Evolutionary conservation across 2,329 filamentous ascomycete species (phyloP).

Genomic region (Alternaria viburni): DNA sequence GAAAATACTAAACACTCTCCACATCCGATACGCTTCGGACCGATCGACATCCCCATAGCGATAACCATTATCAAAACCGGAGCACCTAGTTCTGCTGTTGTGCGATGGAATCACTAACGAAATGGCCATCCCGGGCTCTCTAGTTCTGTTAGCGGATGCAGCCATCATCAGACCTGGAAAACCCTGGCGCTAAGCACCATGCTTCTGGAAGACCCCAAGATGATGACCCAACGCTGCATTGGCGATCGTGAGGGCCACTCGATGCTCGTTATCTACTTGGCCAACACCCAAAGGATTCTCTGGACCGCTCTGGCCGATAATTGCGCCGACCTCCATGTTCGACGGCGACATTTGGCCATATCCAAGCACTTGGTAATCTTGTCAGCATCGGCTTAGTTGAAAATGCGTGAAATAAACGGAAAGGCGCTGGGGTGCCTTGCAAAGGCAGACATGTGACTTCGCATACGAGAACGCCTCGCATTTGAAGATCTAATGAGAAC

Average conservation of each 20-base stretch:
- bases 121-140: not conserved
- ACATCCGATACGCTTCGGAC: not conserved
- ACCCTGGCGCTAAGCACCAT: not conserved
- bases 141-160: not conserved
- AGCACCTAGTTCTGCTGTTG: not conserved
- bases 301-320: conserved; percentile 5
- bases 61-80: conserved; percentile 2
- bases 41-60: not conserved
- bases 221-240: not conserved
- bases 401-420: not conserved
- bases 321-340: not conserved
- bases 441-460: not conserved
- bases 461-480: not conserved
- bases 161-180: not conserved
- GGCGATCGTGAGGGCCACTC: not conserved
- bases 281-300: not conserved
- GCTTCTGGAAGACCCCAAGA: not conserved
- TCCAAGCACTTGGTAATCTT: not conserved
- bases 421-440: not conserved
- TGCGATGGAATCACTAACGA: not conserved
- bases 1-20: not conserved
- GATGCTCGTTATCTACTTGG: conserved; percentile 9
- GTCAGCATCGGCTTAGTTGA: not conserved
- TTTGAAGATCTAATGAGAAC: not conserved
- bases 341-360: not conserved